Evolutionary conservation across 106 monocot species (phyloP), one percentile per base, ranked within the genome.

Genomic region (Narthecium ossifragum): DNA sequence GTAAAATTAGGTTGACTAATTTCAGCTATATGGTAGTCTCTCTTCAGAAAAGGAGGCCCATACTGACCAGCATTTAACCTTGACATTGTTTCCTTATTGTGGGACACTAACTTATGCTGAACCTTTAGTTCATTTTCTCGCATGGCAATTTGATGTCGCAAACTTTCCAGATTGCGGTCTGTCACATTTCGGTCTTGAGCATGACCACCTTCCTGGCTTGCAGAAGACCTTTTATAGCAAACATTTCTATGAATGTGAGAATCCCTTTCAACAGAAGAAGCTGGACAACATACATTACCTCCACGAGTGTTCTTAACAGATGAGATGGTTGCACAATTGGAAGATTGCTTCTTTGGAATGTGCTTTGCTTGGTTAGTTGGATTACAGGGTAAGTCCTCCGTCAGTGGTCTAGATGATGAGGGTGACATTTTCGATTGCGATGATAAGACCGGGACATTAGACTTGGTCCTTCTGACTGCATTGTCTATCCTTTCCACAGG

Each of bases 131-230:
- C 57, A 62, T 70, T 85, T 59, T 85, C 89, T 55, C 59, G 62
- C 28, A 55, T 9, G 46, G 78, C 80, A 65, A 81, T 80, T 80
- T 85, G 34, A 53, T 64, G 55, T 18, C 81, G 74, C 24, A 90
- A 67, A 48, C 45, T 77, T 67, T 68, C 69, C 53, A 90, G 47
- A 6, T 51, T 69, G 36, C 54, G 30, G 73, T 66, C 68, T 54
- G 73, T 38, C 40, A 39, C 23, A 55, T 46, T 34, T n/a, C 26
- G n/a, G 50, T 53, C 54, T 32, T 18, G 43, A 55, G 51, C 59
- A 66, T 52, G 51, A 18, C 47, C 67, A 63, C 46, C 21, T 20
- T 58, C 63, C 41, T 57, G 72, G 15, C 5, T 47, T 33, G 62
- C 2, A 61, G 65, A 56, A 38, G 29, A 10, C 43, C 61, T 69